phyloP scores from a whole-genome alignment of 2,329 filamentous ascomycete genomes.

The Aspergillus candidus region DNA sequence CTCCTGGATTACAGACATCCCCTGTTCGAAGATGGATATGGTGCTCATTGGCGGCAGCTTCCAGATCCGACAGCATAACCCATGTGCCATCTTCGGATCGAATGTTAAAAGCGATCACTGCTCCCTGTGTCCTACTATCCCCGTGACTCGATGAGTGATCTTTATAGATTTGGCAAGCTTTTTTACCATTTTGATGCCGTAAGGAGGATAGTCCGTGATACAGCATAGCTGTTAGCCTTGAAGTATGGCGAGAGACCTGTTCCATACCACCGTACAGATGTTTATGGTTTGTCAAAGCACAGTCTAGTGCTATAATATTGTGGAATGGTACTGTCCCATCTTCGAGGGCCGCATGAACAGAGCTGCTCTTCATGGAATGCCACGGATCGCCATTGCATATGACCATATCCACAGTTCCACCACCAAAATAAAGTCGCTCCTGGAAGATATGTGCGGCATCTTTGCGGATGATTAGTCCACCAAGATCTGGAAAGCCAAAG shows the following conservation, averaged over 20 bases:
- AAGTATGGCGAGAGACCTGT: conserved; percentile 6
- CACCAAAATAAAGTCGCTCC: conserved; percentile 12
- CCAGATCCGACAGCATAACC: conserved; percentile 8
- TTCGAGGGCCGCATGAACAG: conserved; percentile 8
- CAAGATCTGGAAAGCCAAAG: conserved; percentile 12
- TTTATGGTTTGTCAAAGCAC: conserved; percentile 7
- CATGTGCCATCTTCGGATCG: conserved; percentile 1
- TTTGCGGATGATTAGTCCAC: conserved; percentile 12
- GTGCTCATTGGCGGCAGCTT: conserved; percentile 8
- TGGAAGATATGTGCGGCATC: conserved; percentile 1
- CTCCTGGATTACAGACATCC: conserved; percentile 12
- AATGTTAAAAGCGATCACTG: conserved; percentile 9
- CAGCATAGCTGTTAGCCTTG: conserved; percentile 1
- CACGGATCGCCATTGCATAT: conserved; percentile 5
- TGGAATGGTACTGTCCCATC: conserved; percentile 12
- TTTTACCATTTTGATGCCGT: conserved; percentile 6
- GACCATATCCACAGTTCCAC: conserved; percentile 14
- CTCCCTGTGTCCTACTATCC: conserved; percentile 5
- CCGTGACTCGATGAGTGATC: conserved; percentile 3
- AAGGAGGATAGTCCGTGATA: conserved; percentile 2
- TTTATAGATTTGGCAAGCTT: conserved; percentile 6
- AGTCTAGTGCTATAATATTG: conserved; percentile 8
- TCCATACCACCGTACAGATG: conserved; percentile 5
- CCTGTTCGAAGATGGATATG: conserved; percentile 13
- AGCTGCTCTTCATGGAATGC: conserved; percentile 8